Conservation (phyloP, 1,139 yeast genomes). For the Protomyces arabidopsidicola region DNA sequence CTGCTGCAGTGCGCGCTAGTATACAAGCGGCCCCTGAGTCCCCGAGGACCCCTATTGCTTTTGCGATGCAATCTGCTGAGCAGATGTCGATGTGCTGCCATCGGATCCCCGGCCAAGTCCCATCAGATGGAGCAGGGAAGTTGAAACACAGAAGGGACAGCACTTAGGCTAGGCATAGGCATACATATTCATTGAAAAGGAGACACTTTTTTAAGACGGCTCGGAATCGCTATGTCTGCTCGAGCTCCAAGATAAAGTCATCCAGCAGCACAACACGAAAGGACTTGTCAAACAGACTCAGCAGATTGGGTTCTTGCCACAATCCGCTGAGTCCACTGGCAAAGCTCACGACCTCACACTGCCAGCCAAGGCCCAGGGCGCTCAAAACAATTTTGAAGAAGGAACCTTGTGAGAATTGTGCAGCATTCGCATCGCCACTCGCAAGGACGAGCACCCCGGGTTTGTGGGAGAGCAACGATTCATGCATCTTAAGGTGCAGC, state of each 20-base stretch:
- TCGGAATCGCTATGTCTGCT: background rate
- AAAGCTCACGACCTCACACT: slow-evolving; percentile 25
- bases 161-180: too few species aligned
- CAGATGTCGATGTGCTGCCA: too few species aligned
- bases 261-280: slow-evolving; percentile 22
- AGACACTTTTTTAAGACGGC: too few species aligned
- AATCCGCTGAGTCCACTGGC: slow-evolving; percentile 1
- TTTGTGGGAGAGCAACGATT: slow-evolving; percentile 10
- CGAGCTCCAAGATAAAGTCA: slow-evolving; percentile 10
- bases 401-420: slow-evolving; percentile 23
- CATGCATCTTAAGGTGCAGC: slow-evolving; percentile 28
- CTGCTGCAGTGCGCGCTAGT: too few species aligned
- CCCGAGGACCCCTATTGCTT: too few species aligned
- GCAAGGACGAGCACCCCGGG: slow-evolving; percentile 27
- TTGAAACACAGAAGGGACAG: too few species aligned
- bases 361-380: slow-evolving; percentile 27
- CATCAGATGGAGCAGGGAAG: too few species aligned
- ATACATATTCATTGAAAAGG: too few species aligned
- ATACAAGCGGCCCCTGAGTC: too few species aligned
- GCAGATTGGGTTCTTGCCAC: slow-evolving; percentile 18
- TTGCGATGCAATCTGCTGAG: too few species aligned
- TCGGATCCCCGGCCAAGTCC: too few species aligned
- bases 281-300: slow-evolving; percentile 2
- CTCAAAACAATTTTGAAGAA: slow-evolving; percentile 26
- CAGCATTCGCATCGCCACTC: slow-evolving; percentile 27